Conservation (phyloP, 2,329 filamentous ascomycete species). For the Thelonectria rubi region DNA sequence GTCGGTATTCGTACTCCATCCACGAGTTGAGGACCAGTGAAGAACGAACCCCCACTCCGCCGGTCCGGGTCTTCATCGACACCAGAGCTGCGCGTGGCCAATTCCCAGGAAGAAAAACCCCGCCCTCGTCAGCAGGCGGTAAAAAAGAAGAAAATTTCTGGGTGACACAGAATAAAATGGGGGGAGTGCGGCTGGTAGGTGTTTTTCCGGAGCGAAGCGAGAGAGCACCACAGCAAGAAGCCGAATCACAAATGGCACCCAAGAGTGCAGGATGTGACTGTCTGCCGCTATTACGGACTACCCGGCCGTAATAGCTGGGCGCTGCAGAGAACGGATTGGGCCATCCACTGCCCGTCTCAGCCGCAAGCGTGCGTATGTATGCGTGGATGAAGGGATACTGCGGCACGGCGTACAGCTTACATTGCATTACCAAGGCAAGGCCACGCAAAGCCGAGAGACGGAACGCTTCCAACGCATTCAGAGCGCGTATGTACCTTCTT, state of each 20-base stretch:
- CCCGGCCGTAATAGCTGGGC: background rate
- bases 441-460: background rate
- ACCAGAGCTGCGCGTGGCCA: constrained; percentile 14
- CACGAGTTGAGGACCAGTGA: background rate
- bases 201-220: constrained; percentile 21
- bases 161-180: constrained; percentile 4
- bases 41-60: constrained; percentile 29
- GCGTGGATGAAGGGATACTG: background rate
- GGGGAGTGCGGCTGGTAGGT: background rate
- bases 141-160: background rate
- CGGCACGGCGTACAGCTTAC: background rate
- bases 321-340: background rate
- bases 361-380: background rate
- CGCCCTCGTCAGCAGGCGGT: constrained; percentile 24
- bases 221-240: constrained; percentile 3
- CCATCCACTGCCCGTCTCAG: background rate
- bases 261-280: constrained; percentile 4
- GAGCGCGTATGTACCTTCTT: constrained; percentile 5
- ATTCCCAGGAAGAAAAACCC: constrained; percentile 18
- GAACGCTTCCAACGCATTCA: background rate
- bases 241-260: constrained; percentile 4
- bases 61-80: constrained; percentile 20
- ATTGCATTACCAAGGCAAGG: background rate
- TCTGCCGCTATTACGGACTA: background rate
- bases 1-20: constrained; percentile 2